Conservation (phyloP, 2,329 filamentous ascomycete genomes). For the Talaromyces sp. region DNA sequence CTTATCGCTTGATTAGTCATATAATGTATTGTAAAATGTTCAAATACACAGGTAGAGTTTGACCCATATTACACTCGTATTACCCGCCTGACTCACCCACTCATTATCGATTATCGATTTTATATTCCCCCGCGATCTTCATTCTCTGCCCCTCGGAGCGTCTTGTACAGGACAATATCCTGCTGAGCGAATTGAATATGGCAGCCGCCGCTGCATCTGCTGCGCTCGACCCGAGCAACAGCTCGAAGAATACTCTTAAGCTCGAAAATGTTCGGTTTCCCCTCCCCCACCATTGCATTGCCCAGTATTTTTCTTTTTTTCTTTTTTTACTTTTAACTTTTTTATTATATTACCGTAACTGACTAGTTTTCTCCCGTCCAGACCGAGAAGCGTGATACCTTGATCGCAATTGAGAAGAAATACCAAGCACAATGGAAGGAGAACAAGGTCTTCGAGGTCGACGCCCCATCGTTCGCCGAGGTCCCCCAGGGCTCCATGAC, state of each 20-base stretch:
- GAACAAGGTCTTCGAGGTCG: constrained; percentile 75
- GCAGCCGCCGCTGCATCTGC: constrained; percentile 54
- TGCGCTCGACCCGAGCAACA: constrained; percentile 58
- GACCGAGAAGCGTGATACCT: constrained; percentile 36
- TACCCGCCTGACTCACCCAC: constrained; percentile 18
- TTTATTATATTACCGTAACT: constrained; percentile 12
- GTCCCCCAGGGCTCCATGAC: constrained; percentile 74
- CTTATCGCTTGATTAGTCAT: not conserved
- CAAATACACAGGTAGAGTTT: not conserved
- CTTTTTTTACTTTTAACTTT: constrained; percentile 13
- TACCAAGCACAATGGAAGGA: constrained; percentile 86
- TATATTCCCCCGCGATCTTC: constrained; percentile 28
- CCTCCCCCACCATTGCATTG: constrained; percentile 25
- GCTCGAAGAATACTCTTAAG: constrained; percentile 64
- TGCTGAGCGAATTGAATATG: constrained; percentile 34
- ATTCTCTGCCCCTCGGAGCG: constrained; percentile 20
- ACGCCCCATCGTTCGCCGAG: constrained; percentile 79
- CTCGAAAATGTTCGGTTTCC: constrained; percentile 57
- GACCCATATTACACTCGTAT: constrained; percentile 4
- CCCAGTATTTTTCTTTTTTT: constrained; percentile 5
- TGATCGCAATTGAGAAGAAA: constrained; percentile 70
- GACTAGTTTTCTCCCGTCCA: constrained; percentile 9
- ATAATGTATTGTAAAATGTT: constrained; percentile 8
- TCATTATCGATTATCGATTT: constrained; percentile 25
- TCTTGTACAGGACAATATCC: constrained; percentile 29